These are phyloP conservation scores for Sextonia rubra DNA, from an alignment of 164 flowering plant genomes.

Conservation along the genomic window DNA sequence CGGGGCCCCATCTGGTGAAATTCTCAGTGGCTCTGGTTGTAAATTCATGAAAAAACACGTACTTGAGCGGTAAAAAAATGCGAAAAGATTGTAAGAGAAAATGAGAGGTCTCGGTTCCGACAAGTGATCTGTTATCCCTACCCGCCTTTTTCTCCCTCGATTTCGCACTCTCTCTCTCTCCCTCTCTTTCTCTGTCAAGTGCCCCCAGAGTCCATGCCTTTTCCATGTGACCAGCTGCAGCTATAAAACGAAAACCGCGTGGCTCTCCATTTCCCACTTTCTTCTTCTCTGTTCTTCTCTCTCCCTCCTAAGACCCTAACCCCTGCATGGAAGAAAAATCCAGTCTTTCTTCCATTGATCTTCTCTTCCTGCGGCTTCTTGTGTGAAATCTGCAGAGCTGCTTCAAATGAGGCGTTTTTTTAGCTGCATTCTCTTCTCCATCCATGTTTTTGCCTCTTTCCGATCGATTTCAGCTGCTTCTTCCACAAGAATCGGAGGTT, in stretches of 20 bases:
- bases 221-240: background rate
- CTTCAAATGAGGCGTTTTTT: background rate
- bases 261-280: background rate
- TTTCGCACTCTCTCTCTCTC: too few relatives aligned
- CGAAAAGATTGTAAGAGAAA: too few relatives aligned
- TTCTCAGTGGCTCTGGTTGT: too few relatives aligned
- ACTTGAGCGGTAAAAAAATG: too few relatives aligned
- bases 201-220: background rate
- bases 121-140: background rate
- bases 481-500: constrained; percentile 3
- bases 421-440: background rate
- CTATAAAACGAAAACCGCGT: background rate
- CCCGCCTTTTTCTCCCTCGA: background rate
- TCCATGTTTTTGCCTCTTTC: background rate
- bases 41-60: too few relatives aligned
- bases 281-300: background rate
- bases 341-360: too few relatives aligned
- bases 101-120: background rate
- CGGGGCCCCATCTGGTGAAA: too few relatives aligned
- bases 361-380: background rate
- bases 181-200: background rate
- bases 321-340: too few relatives aligned
- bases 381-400: background rate
- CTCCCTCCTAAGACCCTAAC: too few relatives aligned
- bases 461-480: constrained; percentile 18